Evolutionary conservation across 306 rosid species (phyloP).

Genomic region (Heteromeles arbutifolia): DNA sequence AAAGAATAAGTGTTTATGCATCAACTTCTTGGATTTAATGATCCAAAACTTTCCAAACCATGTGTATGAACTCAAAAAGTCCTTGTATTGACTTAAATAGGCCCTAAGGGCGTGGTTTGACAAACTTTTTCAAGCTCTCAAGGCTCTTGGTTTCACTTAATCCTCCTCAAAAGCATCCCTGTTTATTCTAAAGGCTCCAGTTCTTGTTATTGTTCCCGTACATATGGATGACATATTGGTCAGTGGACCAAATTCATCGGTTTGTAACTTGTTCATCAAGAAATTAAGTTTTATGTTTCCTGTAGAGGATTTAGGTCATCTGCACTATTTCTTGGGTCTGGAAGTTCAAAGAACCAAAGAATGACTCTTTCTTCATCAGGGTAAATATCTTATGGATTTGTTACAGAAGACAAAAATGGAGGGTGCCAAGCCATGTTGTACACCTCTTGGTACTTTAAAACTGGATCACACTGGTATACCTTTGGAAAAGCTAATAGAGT

Average conservation of each 20-base stretch:
- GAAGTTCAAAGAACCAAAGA: too few relatives aligned
- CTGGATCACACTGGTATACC: too few relatives aligned
- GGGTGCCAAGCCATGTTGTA: too few relatives aligned
- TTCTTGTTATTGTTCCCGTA: neutral
- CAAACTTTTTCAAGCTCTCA: neutral
- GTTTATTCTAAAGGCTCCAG: neutral
- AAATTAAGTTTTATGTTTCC: too few relatives aligned
- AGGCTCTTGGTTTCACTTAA: neutral
- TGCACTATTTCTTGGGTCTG: too few relatives aligned
- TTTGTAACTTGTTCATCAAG: too few relatives aligned
- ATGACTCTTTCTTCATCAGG: too few relatives aligned
- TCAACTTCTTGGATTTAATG: neutral
- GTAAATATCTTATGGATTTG: too few relatives aligned
- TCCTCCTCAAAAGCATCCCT: neutral
- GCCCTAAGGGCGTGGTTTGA: neutral
- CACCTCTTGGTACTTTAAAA: too few relatives aligned
- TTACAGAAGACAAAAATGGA: too few relatives aligned
- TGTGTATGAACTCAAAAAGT: neutral
- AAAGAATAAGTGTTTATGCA: neutral
- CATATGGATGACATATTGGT: neutral
- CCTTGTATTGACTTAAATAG: neutral
- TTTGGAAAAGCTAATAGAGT: too few relatives aligned
- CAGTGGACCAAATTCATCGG: neutral
- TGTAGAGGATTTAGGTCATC: too few relatives aligned
- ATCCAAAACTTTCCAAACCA: neutral